A percentile compares a stretch with the other conserved stretches of the same genome.
Conservation (phyloP, 1,284 basidiomycete genomes). For the Apiotrichum brassicae region DNA sequence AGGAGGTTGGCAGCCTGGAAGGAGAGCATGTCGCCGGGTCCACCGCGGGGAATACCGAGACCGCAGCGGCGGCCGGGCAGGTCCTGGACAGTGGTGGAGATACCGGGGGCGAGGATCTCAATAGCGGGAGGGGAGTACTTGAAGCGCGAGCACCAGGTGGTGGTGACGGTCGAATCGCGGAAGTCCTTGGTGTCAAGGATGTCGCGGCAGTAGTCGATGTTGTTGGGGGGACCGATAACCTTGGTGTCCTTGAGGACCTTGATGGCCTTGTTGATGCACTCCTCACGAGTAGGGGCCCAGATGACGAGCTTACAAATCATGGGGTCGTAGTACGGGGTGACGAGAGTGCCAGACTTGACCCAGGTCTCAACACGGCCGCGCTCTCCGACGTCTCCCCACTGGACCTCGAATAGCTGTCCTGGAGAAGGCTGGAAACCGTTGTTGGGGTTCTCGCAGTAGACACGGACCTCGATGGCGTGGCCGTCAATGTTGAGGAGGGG, state of each 20-base stretch:
- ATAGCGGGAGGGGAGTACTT: conserved; percentile 47
- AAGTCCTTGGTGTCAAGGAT: conserved; percentile 51
- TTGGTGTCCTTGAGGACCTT: conserved; percentile 45
- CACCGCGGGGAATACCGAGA: conserved; percentile 61
- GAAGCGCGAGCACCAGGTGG: conserved; percentile 51
- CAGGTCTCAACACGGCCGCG: conserved; percentile 39
- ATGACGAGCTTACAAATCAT: conserved; percentile 47
- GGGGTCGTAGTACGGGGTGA: conserved; percentile 57
- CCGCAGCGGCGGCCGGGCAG: conserved; percentile 56
- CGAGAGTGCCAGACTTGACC: conserved; percentile 47
- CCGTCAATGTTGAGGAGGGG: conserved; percentile 27
- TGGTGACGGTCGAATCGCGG: conserved; percentile 52
- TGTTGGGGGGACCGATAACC: conserved; percentile 55
- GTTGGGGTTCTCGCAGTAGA: conserved; percentile 63
- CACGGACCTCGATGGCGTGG: conserved; percentile 57
- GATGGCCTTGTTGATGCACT: conserved; percentile 19
- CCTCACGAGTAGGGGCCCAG: conserved; percentile 22
- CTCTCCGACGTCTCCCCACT: conserved; percentile 42
- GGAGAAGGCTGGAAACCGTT: conserved; percentile 58
- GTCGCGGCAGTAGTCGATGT: conserved; percentile 53
- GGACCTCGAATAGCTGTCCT: conserved; percentile 57
- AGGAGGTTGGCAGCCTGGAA: conserved; percentile 59
- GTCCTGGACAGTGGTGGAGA: conserved; percentile 61
- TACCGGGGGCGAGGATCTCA: conserved; percentile 56
- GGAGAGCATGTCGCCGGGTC: conserved; percentile 60